phyloP scores from a whole-genome alignment of 257 asterid species.

The Forsythia viridissima region DNA sequence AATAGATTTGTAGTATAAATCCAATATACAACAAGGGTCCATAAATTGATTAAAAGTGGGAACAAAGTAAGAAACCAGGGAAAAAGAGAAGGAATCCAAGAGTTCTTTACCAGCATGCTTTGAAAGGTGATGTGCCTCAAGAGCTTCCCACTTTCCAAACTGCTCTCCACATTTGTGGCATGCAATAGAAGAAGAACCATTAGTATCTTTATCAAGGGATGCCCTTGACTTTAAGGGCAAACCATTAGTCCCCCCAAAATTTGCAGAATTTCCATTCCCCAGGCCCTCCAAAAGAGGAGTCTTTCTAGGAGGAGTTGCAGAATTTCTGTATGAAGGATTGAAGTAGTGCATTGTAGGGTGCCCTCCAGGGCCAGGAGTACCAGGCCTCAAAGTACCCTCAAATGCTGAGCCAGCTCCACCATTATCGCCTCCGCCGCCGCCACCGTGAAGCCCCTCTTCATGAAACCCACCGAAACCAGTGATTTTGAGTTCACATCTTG shows the following conservation, averaged over 20 bases:
- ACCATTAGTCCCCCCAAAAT: constrained; percentile 31
- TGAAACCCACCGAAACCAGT: constrained; percentile 42
- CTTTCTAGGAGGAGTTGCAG: constrained; percentile 53
- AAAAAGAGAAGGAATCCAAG: not conserved
- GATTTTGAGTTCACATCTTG: constrained; percentile 44
- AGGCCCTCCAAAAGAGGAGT: constrained; percentile 11
- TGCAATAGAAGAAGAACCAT: constrained; percentile 36
- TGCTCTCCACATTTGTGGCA: constrained; percentile 91
- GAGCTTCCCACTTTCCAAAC: constrained; percentile 78
- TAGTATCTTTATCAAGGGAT: constrained; percentile 41
- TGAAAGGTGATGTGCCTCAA: constrained; percentile 84
- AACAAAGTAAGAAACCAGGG: constrained; percentile 11
- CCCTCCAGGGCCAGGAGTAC: constrained; percentile 84
- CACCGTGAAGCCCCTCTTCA: constrained; percentile 15
- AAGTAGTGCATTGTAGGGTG: constrained; percentile 63
- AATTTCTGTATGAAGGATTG: constrained; percentile 50
- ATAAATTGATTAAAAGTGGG: constrained; percentile 1
- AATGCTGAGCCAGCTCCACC: constrained; percentile 35
- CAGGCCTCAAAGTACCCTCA: constrained; percentile 71
- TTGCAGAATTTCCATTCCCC: constrained; percentile 16
- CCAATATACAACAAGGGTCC: not conserved
- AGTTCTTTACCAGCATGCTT: constrained; percentile 71
- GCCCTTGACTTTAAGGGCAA: constrained; percentile 37
- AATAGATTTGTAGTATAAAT: not conserved
- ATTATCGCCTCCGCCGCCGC: constrained; percentile 12